Conservation (phyloP, 805 yeast species). For the Starmerella vitae region DNA sequence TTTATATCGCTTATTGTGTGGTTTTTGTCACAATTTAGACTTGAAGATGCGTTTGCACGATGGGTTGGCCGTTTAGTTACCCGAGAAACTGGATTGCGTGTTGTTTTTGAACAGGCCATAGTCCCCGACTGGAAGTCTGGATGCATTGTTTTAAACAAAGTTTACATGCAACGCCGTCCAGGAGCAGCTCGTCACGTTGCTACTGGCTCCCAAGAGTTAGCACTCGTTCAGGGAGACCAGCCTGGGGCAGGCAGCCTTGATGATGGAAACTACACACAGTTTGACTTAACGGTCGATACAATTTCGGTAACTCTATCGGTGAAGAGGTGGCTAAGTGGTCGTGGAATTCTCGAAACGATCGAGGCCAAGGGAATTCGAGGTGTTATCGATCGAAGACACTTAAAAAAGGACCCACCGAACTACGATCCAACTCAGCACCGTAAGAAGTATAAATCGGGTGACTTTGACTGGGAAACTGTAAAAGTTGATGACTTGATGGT, state of each 20-base stretch:
- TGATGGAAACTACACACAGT: slow-evolving; percentile 94
- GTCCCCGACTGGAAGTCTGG: slow-evolving; percentile 91
- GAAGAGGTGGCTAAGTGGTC: slow-evolving; percentile 77
- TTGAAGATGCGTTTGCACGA: slow-evolving; percentile 77
- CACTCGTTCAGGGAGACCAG: slow-evolving; percentile 41
- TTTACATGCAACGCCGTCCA: slow-evolving; percentile 78
- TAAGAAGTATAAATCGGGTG: slow-evolving; percentile 66
- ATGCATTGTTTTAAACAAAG: slow-evolving; percentile 67
- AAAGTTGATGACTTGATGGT: slow-evolving; percentile 74
- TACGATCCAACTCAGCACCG: slow-evolving; percentile 73
- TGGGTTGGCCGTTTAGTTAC: slow-evolving; percentile 73
- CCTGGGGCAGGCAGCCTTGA: slow-evolving; percentile 25
- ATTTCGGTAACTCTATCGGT: slow-evolving; percentile 69
- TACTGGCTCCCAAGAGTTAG: slow-evolving; percentile 62
- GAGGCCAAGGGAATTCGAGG: slow-evolving; percentile 82
- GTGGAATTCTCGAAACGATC: slow-evolving; percentile 70
- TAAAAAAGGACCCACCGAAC: slow-evolving; percentile 55
- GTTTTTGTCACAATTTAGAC: slow-evolving; percentile 69
- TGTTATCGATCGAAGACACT: slow-evolving; percentile 80
- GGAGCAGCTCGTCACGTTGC: slow-evolving; percentile 38
- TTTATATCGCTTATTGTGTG: slow-evolving; percentile 69
- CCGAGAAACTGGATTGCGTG: slow-evolving; percentile 64
- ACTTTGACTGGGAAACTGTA: slow-evolving; percentile 78
- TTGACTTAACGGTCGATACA: slow-evolving; percentile 78
- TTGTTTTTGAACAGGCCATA: slow-evolving; percentile 83